These are phyloP conservation scores for Calonectria henricotiae DNA, from an alignment of 2,329 filamentous ascomycete species.

Conservation along the genomic window DNA sequence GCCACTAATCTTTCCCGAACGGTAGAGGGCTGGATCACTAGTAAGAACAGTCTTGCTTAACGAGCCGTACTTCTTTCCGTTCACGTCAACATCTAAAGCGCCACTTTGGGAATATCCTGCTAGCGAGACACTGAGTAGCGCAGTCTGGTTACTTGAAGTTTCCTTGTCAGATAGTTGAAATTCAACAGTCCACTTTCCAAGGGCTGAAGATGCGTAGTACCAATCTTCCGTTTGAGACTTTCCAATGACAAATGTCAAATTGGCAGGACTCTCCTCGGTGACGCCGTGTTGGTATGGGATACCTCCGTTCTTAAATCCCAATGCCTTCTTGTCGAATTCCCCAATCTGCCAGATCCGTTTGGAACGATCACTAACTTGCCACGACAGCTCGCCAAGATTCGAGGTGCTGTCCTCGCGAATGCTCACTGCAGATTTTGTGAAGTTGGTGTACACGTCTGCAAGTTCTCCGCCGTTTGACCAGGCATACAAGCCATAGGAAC, in stretches of 20 bases:
- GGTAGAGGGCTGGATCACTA: conserved; percentile 11
- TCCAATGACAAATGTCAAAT: neutral
- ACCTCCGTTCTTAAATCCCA: conserved; percentile 6
- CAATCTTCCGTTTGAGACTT: conserved; percentile 1
- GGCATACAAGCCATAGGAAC: conserved; percentile 9
- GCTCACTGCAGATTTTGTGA: neutral
- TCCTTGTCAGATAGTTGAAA: neutral
- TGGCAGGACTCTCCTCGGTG: conserved; percentile 1
- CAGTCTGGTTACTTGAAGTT: neutral
- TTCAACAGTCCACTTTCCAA: conserved; percentile 8
- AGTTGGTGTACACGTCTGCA: conserved; percentile 8
- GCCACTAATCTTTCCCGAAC: neutral
- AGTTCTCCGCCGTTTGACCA: conserved; percentile 4
- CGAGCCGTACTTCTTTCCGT: neutral
- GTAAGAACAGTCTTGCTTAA: neutral
- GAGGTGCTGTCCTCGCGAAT: neutral
- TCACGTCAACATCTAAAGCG: neutral
- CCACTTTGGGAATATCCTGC: conserved; percentile 7
- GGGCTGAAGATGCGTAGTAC: conserved; percentile 15
- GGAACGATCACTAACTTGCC: neutral
- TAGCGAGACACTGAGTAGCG: neutral
- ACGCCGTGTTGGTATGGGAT: conserved; percentile 17
- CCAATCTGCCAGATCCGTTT: conserved; percentile 11
- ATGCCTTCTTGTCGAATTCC: conserved; percentile 10
- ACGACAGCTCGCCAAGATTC: conserved; percentile 3